Percentiles rank a stretch among this genome's conserved stretches.
Conservation (phyloP, 495 filamentous ascomycete genomes). For the Amniculicola lignicola region DNA sequence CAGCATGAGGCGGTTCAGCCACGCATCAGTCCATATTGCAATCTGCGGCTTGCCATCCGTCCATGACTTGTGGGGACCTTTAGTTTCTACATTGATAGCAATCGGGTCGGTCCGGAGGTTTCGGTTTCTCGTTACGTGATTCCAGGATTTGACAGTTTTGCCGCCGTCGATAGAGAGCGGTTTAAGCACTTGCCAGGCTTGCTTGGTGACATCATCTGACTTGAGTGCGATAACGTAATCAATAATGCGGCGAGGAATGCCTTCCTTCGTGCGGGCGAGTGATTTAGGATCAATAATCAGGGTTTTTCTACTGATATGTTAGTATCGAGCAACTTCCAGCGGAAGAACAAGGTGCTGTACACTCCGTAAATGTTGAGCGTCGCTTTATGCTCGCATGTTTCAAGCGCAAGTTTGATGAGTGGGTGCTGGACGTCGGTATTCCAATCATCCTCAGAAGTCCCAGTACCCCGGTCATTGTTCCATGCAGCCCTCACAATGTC, state of each 20-base stretch:
- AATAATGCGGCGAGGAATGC: slow-evolving; percentile 21
- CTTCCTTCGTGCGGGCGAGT: slow-evolving; percentile 10
- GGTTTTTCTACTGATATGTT: slow-evolving; percentile 13
- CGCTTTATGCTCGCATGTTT: slow-evolving; percentile 17
- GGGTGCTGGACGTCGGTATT: slow-evolving; percentile 30
- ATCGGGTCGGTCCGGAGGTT: slow-evolving; percentile 18
- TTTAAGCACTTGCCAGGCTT: slow-evolving; percentile 19
- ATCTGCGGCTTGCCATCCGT: slow-evolving; percentile 31
- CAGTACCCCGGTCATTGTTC: slow-evolving; percentile 21
- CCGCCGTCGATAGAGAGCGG: slow-evolving; percentile 8
- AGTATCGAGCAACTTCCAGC: slow-evolving; percentile 8
- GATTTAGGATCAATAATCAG: slow-evolving; percentile 15
- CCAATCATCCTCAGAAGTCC: slow-evolving; percentile 30
- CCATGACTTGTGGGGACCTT: slow-evolving; percentile 29
- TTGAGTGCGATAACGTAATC: slow-evolving; percentile 29
- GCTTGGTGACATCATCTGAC: slow-evolving; percentile 10
- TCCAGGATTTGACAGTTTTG: slow-evolving; percentile 22
- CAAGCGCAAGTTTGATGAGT: slow-evolving; percentile 29
- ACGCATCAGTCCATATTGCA: slow-evolving; percentile 31
- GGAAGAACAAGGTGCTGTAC: slow-evolving; percentile 7
- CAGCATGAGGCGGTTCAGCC: slow-evolving; percentile 10
- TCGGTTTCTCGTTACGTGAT: slow-evolving; percentile 18
- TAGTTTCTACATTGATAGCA: slow-evolving; percentile 31
- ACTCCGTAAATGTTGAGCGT: slow-evolving; percentile 19
- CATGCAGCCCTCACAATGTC: slow-evolving; percentile 22